Evolutionary conservation across 2,329 filamentous ascomycete genomes (phyloP).

Genomic region (Onygenales sp.): DNA sequence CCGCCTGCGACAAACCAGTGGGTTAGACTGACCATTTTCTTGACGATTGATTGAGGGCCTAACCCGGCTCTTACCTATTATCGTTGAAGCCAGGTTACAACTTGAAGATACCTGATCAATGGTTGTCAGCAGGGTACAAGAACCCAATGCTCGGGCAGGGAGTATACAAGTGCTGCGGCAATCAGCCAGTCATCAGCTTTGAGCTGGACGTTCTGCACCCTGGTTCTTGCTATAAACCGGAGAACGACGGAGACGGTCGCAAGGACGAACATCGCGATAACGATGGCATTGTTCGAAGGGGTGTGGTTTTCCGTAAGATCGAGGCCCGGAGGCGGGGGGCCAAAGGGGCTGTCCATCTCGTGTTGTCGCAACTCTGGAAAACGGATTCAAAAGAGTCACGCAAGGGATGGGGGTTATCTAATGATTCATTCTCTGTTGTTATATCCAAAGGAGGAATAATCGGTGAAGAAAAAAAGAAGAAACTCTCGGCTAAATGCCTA

Average conservation of each 20-base stretch:
- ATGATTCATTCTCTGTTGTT: no score
- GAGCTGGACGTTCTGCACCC: slow-evolving; percentile 1
- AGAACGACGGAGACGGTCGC: slow-evolving; percentile 9
- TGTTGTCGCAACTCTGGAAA: not conserved
- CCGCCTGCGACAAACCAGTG: not conserved
- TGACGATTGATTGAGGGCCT: not conserved
- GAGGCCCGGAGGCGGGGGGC: slow-evolving; percentile 2
- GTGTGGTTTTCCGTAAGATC: slow-evolving; percentile 9
- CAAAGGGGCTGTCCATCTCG: not conserved
- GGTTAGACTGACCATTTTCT: not conserved
- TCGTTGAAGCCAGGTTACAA: not conserved
- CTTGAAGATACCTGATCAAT: not conserved
- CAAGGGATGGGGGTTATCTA: no score
- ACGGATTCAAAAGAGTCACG: no score
- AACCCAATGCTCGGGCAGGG: not conserved
- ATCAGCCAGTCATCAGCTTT: slow-evolving; percentile 11
- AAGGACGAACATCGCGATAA: slow-evolving; percentile 7
- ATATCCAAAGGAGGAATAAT: no score
- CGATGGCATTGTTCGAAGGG: not conserved
- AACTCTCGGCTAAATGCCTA: no score
- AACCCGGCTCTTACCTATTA: not conserved
- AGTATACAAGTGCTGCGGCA: slow-evolving; percentile 7
- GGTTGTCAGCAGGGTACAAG: not conserved
- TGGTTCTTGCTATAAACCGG: slow-evolving; percentile 5
- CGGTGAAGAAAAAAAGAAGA: no score